Percentiles rank a stretch among this genome's conserved stretches.
Evolutionary conservation across 257 asterid genomes (phyloP).

Genomic region (Solanum arcanum): DNA sequence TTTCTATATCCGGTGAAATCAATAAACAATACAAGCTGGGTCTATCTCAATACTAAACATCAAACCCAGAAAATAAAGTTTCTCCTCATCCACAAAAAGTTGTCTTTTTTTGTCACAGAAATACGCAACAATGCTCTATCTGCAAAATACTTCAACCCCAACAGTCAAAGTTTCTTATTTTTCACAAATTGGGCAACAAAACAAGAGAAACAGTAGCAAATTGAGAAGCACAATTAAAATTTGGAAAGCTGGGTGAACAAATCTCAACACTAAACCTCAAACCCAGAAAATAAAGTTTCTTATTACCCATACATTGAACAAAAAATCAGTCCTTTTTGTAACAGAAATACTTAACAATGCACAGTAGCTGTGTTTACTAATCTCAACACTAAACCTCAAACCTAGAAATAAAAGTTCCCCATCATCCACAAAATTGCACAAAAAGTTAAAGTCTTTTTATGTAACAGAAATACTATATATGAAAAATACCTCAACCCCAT

Average conservation of each 20-base stretch:
- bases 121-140: background rate
- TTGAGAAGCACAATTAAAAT: background rate
- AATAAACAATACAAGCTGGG: background rate
- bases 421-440: background rate
- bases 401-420: background rate
- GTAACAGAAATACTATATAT: background rate
- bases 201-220: background rate
- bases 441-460: background rate
- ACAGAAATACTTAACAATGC: background rate
- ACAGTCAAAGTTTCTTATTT: background rate
- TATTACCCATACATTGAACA: background rate
- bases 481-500: background rate
- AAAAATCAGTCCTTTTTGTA: background rate
- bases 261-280: background rate
- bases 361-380: background rate
- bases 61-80: background rate
- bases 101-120: background rate
- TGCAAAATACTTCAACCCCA: background rate
- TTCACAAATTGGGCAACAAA: background rate
- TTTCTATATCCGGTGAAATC: background rate
- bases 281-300: background rate
- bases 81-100: background rate
- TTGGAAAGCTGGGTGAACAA: background rate
- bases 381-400: background rate
- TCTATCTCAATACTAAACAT: background rate